phyloP scores from a whole-genome alignment of 257 asterid species.

The Nicotiana tabacum region DNA sequence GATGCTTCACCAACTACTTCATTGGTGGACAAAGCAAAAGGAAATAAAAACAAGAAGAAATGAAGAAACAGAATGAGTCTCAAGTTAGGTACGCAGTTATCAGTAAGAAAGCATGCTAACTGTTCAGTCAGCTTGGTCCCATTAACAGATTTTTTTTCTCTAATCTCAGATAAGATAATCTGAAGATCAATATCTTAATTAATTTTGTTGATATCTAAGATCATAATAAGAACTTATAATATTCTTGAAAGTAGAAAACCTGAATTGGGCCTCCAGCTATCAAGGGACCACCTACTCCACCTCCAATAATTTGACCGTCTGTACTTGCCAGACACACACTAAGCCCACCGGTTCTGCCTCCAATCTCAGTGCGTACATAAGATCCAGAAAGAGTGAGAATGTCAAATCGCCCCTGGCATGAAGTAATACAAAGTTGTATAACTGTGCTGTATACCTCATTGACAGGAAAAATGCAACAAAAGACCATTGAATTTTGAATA shows the following conservation, averaged over 20 bases:
- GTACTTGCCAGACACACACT: constrained; percentile 49
- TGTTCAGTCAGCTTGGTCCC: neutral
- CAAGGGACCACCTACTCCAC: constrained; percentile 65
- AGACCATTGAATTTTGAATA: neutral
- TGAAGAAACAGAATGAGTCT: neutral
- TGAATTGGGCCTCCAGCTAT: constrained; percentile 59
- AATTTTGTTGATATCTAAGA: neutral
- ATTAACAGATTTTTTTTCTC: neutral
- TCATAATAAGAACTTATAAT: neutral
- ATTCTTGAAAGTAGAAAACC: constrained; percentile 22
- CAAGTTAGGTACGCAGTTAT: neutral
- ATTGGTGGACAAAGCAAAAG: neutral
- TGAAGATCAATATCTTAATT: neutral
- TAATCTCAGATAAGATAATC: neutral
- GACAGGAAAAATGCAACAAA: neutral
- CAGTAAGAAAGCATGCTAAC: neutral
- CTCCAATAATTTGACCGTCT: constrained; percentile 67
- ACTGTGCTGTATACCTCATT: neutral
- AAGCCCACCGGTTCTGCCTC: constrained; percentile 54
- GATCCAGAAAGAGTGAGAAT: constrained; percentile 59
- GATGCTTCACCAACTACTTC: neutral
- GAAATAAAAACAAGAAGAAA: neutral
- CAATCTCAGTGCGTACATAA: constrained; percentile 43
- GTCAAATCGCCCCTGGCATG: constrained; percentile 52
- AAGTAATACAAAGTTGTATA: neutral